These are phyloP conservation scores for Coprinellus micaceus DNA, from an alignment of 768 basidiomycete genomes.

Conservation along the genomic window DNA sequence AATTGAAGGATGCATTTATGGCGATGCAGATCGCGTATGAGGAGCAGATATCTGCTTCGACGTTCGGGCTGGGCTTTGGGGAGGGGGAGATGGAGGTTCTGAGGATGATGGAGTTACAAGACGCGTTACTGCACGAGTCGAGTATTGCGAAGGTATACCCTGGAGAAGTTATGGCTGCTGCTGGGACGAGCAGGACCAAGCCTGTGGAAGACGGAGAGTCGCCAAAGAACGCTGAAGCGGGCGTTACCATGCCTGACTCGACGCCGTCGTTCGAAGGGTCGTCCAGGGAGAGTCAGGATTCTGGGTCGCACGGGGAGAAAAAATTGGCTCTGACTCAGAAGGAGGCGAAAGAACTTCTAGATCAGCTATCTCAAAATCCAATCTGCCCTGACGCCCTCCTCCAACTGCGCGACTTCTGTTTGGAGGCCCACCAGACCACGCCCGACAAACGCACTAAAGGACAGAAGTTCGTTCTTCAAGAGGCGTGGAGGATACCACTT, in stretches of 20 bases:
- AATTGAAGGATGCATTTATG: conserved; percentile 19
- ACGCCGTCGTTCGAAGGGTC: not conserved
- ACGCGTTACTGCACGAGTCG: not conserved
- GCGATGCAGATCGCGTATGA: conserved; percentile 22
- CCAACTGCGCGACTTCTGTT: conserved; percentile 10
- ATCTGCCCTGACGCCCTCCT: not conserved
- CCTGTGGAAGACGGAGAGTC: no score
- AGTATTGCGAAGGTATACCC: not conserved
- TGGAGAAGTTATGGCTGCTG: not conserved
- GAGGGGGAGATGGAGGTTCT: not conserved
- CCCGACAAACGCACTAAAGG: conserved; percentile 9
- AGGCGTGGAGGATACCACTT: conserved; percentile 13
- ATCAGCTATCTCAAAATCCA: not conserved
- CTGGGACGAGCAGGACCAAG: not conserved
- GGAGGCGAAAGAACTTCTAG: not conserved
- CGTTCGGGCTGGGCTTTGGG: not conserved
- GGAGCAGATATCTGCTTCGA: conserved; percentile 5
- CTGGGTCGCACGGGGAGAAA: not conserved
- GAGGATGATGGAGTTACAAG: not conserved
- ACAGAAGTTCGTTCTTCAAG: conserved; percentile 20
- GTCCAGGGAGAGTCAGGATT: not conserved
- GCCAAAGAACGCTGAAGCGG: no score
- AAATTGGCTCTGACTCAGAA: not conserved
- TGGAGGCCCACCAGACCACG: conserved; percentile 19
- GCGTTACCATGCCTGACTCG: not conserved